These are phyloP conservation scores for Lachancea dasiensis DNA, from an alignment of 805 yeast species.

Conservation along the genomic window DNA sequence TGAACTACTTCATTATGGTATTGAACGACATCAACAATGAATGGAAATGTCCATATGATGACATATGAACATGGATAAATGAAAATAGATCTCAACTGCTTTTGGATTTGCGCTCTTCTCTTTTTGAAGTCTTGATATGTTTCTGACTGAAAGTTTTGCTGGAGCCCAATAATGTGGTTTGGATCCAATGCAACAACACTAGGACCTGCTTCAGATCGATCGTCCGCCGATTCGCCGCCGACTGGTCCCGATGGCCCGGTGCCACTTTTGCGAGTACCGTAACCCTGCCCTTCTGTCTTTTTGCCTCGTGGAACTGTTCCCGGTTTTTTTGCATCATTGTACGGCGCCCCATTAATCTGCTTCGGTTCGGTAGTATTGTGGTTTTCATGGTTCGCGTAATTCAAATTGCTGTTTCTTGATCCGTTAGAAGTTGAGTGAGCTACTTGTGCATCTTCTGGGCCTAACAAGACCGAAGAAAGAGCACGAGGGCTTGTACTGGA, in stretches of 20 bases:
- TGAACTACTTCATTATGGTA: constrained; percentile 41
- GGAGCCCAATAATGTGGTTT: constrained; percentile 16
- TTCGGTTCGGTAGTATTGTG: too few species aligned
- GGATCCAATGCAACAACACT: constrained; percentile 2
- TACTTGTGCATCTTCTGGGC: neutral
- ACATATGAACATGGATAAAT: constrained; percentile 80
- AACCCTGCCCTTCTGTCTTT: too few species aligned
- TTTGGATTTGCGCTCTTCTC: constrained; percentile 60
- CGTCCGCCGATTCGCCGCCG: too few species aligned
- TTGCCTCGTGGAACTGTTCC: too few species aligned
- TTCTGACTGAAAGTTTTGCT: constrained; percentile 47
- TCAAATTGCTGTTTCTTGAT: too few species aligned
- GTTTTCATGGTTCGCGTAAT: too few species aligned
- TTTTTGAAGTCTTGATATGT: constrained; percentile 55
- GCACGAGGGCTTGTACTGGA: constrained; percentile 1
- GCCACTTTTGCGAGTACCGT: too few species aligned
- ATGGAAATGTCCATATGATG: constrained; percentile 76
- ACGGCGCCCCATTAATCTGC: too few species aligned
- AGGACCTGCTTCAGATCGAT: too few species aligned
- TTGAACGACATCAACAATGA: constrained; percentile 57
- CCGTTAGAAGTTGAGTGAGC: neutral
- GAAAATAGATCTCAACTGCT: constrained; percentile 74
- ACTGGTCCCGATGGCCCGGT: too few species aligned
- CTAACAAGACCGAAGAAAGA: neutral
- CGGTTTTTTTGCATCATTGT: too few species aligned